These are phyloP conservation scores for Tolypocladium album DNA, from an alignment of 2,329 filamentous ascomycete genomes.

Conservation along the genomic window DNA sequence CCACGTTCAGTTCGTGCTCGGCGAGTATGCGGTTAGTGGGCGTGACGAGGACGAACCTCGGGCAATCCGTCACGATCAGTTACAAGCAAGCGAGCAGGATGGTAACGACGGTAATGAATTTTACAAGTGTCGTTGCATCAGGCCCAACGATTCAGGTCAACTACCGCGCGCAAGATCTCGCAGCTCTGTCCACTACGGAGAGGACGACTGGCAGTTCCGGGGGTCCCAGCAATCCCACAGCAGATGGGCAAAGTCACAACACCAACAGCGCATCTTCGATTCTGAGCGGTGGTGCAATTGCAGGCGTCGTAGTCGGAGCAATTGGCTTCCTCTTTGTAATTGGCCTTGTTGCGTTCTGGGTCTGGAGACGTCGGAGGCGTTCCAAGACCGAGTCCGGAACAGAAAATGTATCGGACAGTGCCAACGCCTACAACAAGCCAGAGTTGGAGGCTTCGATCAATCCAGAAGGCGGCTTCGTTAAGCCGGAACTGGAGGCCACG, in stretches of 20 bases:
- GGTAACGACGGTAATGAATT: neutral
- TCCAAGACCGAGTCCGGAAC: neutral
- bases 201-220: neutral
- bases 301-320: neutral
- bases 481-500: neutral
- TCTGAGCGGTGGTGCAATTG: neutral
- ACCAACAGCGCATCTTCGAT: neutral
- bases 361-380: neutral
- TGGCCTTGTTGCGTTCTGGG: neutral
- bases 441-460: neutral
- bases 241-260: neutral
- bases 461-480: neutral
- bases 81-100: neutral
- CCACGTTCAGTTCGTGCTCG: neutral
- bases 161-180: neutral
- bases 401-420: neutral
- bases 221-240: neutral
- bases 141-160: neutral
- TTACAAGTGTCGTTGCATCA: neutral
- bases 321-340: neutral
- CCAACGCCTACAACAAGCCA: neutral
- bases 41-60: neutral
- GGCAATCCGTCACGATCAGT: neutral
- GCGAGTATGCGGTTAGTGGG: neutral
- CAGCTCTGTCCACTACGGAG: neutral